These are phyloP conservation scores for Curvularia verruculosa DNA, from an alignment of 2,329 filamentous ascomycete genomes.

Conservation along the genomic window DNA sequence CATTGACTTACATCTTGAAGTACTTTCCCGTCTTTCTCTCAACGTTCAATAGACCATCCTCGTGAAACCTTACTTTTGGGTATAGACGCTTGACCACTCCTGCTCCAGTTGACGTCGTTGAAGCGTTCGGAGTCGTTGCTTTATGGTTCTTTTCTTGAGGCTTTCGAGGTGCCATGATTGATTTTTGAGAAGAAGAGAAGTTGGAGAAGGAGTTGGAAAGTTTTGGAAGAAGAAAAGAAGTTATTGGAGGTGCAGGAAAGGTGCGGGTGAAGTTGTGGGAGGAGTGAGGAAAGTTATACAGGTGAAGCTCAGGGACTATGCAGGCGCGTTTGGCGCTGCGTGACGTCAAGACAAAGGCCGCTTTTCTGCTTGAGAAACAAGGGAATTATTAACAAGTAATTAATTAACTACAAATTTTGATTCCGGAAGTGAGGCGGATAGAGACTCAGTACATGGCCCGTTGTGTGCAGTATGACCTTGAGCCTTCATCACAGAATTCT, in stretches of 20 bases:
- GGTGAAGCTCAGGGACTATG: neutral
- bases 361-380: neutral
- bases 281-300: neutral
- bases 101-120: neutral
- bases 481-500: too few species aligned
- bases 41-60: conserved; percentile 8
- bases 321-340: neutral
- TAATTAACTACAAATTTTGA: too few species aligned
- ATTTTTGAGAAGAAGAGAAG: neutral
- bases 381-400: neutral
- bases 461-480: too few species aligned
- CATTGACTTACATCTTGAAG: neutral
- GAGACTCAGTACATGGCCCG: too few species aligned
- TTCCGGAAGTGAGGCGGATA: too few species aligned
- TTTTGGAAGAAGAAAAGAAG: too few species aligned
- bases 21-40: conserved; percentile 11
- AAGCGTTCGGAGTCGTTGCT: neutral
- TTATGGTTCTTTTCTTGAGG: neutral
- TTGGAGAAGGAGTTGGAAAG: neutral
- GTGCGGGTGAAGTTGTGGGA: too few species aligned
- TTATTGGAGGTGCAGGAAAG: neutral
- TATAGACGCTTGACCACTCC: conserved; percentile 1
- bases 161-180: neutral
- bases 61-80: conserved; percentile 4
- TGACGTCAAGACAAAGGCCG: neutral